Percentiles rank a stretch among this genome's conserved stretches.
Conservation (phyloP, 2,329 filamentous ascomycete genomes). For the Aspergillus sp. region DNA sequence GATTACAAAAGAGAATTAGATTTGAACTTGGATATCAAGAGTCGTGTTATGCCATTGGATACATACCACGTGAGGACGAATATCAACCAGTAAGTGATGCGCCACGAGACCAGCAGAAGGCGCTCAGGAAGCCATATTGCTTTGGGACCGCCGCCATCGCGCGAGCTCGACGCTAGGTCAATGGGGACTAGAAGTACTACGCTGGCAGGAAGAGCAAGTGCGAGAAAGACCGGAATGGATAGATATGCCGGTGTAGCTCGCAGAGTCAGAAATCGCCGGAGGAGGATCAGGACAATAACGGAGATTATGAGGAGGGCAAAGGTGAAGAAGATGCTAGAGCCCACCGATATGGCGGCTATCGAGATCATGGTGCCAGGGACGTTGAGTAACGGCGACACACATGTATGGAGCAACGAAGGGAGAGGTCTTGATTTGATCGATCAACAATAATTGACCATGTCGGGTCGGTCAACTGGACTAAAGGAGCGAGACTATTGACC, state of each 20-base stretch:
- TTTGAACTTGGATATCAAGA: not conserved
- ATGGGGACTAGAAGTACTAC: constrained; percentile 92
- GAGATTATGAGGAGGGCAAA: constrained; percentile 73
- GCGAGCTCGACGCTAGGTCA: constrained; percentile 84
- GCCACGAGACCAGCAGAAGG: constrained; percentile 82
- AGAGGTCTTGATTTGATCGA: constrained; percentile 16
- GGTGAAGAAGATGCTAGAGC: constrained; percentile 76
- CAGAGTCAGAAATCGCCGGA: constrained; percentile 86
- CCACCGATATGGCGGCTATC: constrained; percentile 56
- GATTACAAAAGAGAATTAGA: constrained; percentile 10
- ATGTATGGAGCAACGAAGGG: constrained; percentile 9
- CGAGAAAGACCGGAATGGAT: constrained; percentile 88
- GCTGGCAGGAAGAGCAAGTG: constrained; percentile 87
- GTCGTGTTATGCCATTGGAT: not conserved
- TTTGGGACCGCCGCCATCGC: constrained; percentile 68
- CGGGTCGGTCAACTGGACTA: constrained; percentile 10
- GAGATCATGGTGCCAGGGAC: constrained; percentile 31
- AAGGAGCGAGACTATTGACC: constrained; percentile 16
- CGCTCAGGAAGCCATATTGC: constrained; percentile 85
- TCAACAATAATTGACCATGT: constrained; percentile 18
- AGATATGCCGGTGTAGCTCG: constrained; percentile 89
- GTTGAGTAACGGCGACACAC: constrained; percentile 14
- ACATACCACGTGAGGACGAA: constrained; percentile 88
- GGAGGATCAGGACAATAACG: constrained; percentile 73
- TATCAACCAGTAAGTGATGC: constrained; percentile 95